Evolutionary conservation across 345 rosid species (phyloP), one percentile per base, ranked within the genome.

Genomic region (Viola odorata): DNA sequence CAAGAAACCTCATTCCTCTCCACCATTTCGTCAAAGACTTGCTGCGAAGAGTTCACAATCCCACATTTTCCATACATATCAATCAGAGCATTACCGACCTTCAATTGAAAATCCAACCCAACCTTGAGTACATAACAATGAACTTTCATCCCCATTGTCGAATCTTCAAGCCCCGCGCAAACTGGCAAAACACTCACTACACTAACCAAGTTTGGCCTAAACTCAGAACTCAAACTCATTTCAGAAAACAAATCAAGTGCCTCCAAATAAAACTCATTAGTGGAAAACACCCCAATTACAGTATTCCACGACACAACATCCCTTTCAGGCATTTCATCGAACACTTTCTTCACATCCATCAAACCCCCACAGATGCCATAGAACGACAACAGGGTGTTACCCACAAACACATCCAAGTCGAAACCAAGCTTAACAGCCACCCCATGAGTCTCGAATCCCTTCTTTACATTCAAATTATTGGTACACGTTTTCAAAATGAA

Each of bases 361-460:
- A 79, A 41, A 53, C 52, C 37, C 41, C 71, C 66, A 7, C 67
- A 65, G 41, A 58, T 63, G 2, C 82, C 82, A 56, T 79, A 79
- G 5, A 82, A 68, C 55, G 61, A 38, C 70, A 77, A 17, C 38
- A 82, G 74, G 10, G 80, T 79, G 37, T 82, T 82, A 14, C 81
- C 80, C 41, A 79, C 75, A 14, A 65, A 75, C 15, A 79, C 71
- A 48, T 79, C 73, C 2, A 14, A 50, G 55, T 76, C 73, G 57
- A 75, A 83, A 36, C 89, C 89, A 12, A 73, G 69, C 50, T 80
- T 81, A 55, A 83, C 69, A 61, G 80, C 73, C 16, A 58, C 69
- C 47, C 83, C 91, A 61, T 87, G 95, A 72, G 77, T 66, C 81
- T 83, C 81, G 76, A 61, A 61, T 5, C 95, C 95, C 42, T 85